Evolutionary conservation across 2,329 filamentous ascomycete species (phyloP).

Genomic region (Arthrobotrys musiformis): DNA sequence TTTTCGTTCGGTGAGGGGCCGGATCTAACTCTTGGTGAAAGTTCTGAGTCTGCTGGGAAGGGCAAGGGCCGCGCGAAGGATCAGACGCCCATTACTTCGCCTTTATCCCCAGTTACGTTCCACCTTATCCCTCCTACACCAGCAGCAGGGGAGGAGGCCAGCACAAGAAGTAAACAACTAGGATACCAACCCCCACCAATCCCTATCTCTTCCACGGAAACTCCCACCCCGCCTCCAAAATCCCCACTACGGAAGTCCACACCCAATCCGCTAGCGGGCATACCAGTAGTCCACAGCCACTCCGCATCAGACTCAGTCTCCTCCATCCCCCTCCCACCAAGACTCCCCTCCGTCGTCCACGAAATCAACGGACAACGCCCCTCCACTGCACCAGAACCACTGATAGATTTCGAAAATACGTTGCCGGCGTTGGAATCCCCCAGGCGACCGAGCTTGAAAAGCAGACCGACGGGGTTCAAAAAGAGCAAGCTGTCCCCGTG

Average conservation of each 20-base stretch:
- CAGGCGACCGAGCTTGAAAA: conserved; percentile 36
- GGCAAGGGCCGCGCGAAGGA: conserved; percentile 43
- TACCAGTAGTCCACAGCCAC: conserved; percentile 41
- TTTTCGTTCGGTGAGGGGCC: conserved; percentile 46
- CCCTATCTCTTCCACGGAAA: not conserved
- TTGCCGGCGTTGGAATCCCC: conserved; percentile 9
- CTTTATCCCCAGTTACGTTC: conserved; percentile 34
- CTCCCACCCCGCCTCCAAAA: not conserved
- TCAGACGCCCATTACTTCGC: conserved; percentile 9
- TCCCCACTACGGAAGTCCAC: conserved; percentile 23
- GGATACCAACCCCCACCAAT: conserved; percentile 29
- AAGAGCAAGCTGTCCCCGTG: conserved; percentile 46
- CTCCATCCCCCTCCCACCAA: conserved; percentile 34
- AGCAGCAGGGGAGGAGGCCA: conserved; percentile 20
- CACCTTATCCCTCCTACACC: conserved; percentile 51
- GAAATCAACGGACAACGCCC: conserved; percentile 30
- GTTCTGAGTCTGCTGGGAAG: conserved; percentile 16
- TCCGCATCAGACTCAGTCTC: conserved; percentile 29
- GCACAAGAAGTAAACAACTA: conserved; percentile 8
- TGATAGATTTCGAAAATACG: conserved; percentile 44
- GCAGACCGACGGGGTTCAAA: conserved; percentile 42
- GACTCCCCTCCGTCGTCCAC: conserved; percentile 30
- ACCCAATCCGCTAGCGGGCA: conserved; percentile 31
- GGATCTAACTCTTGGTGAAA: conserved; percentile 40
- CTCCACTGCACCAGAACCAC: conserved; percentile 39